Percentiles rank a stretch among this genome's conserved stretches.
phyloP scores from a whole-genome alignment of 1,139 yeast genomes.

The Meyerozyma sp. region DNA sequence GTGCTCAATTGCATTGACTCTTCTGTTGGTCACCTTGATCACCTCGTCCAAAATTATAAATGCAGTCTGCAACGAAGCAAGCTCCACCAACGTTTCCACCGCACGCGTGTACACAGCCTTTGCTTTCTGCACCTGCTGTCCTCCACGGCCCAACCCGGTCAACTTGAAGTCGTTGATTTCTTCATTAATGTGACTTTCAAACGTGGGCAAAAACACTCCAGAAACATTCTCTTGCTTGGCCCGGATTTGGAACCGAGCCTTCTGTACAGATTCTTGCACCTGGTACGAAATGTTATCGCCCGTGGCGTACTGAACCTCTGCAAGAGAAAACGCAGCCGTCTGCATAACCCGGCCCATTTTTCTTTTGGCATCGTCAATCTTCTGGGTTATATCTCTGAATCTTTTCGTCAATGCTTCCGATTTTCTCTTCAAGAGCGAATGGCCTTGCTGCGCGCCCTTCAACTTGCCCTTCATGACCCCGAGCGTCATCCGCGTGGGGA shows the following conservation, averaged over 20 bases:
- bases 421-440: slow-evolving; percentile 86
- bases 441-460: slow-evolving; percentile 97
- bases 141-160: slow-evolving; percentile 98
- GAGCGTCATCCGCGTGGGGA: slow-evolving; percentile 96
- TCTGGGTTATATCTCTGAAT: slow-evolving; percentile 88
- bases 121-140: slow-evolving; percentile 96
- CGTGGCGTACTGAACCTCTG: slow-evolving; percentile 95
- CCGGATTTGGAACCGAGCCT: slow-evolving; percentile 83
- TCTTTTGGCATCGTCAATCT: slow-evolving; percentile 92
- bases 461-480: slow-evolving; percentile 92
- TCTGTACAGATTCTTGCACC: slow-evolving; percentile 88
- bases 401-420: slow-evolving; percentile 96
- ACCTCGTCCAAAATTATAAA: slow-evolving; percentile 95
- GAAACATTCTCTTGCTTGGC: slow-evolving; percentile 95
- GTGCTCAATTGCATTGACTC: slow-evolving; percentile 98
- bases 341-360: slow-evolving; percentile 99
- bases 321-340: slow-evolving; percentile 93
- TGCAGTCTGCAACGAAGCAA: slow-evolving; percentile 93
- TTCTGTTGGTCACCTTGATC: slow-evolving; percentile 93
- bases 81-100: slow-evolving; percentile 90
- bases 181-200: slow-evolving; percentile 78
- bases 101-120: slow-evolving; percentile 90
- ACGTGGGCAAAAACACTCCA: slow-evolving; percentile 92
- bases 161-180: slow-evolving; percentile 87
- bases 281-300: slow-evolving; percentile 94